Evolutionary conservation across 805 yeast species (phyloP), one percentile per base, ranked within the genome.

Genomic region (Pichia insulana): DNA sequence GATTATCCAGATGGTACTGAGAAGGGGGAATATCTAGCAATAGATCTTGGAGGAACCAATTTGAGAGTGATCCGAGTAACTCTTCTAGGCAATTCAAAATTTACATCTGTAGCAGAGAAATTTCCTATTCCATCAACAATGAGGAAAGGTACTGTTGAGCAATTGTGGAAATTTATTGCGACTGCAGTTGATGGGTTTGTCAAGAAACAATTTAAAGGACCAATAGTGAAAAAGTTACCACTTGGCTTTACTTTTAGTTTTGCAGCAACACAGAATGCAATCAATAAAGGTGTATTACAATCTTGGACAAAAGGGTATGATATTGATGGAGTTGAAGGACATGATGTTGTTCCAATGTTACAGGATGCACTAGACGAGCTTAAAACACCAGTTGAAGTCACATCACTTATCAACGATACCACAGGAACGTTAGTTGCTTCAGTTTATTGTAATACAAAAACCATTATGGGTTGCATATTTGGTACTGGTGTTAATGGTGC

Each of bases 401-500:
- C 86, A 48, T 96, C 97, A 38, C 71, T 90, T 60, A 90, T 90
- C 64, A 90, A 89, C 67, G 97, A 90, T 64, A 90, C 97, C 51
- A 86, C 96, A 38, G 97, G 97, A 63, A 90, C 97, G 36, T 70
- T 90, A 56, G 95, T 90, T 49, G 97, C 97, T 28, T 88, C 97
- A 39, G 78, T 83, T 73, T 90, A 90, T 69, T 76, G 94, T 40
- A 95, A 90, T 61, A 77, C 90, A 30, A 78, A 77, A 54, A 80
- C 96, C 50, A 80, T 82, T 66, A 84, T 89, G 90, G 98, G 98
- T 45, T 76, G 87, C 59, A 90, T 90, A 55, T 90, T 88, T 62
- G 98, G 97, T 61, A 90, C 97, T 39, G 97, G 97, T 53, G 86
- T 90, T 67, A 90, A 90, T 63, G 97, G 97, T 63, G 96, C 96